Evolutionary conservation across 306 rosid genomes (phyloP).

Genomic region (Cucumis cinereus): DNA sequence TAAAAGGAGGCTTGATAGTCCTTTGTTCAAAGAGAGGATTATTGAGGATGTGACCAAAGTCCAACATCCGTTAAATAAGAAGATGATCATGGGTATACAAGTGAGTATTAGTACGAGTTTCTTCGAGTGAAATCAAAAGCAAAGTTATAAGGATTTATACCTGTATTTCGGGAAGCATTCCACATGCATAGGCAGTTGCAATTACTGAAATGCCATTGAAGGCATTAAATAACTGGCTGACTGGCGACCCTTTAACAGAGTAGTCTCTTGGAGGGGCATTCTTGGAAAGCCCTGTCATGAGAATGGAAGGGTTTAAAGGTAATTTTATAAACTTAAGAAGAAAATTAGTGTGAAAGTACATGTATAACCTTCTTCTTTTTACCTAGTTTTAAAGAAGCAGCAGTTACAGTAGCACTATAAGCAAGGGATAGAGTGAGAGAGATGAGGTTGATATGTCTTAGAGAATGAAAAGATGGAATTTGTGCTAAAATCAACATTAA

Average conservation of each 20-base stretch:
- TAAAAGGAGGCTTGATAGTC: no score
- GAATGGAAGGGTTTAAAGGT: not conserved
- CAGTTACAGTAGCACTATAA: conserved; percentile 29
- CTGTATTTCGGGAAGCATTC: conserved; percentile 80
- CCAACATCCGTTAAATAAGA: no score
- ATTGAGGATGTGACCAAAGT: no score
- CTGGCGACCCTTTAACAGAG: conserved; percentile 24
- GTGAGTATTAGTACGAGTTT: no score
- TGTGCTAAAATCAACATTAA: conserved; percentile 49
- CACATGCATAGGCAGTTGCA: conserved; percentile 51
- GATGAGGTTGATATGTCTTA: conserved; percentile 53
- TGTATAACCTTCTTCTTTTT: not conserved
- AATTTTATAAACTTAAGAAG: not conserved
- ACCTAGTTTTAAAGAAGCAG: conserved; percentile 58
- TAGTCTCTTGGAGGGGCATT: conserved; percentile 38
- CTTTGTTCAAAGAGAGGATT: no score
- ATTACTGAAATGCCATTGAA: conserved; percentile 66
- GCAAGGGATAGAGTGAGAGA: conserved; percentile 49
- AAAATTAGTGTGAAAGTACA: not conserved
- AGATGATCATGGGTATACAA: no score
- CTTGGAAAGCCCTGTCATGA: conserved; percentile 48
- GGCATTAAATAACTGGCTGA: conserved; percentile 29
- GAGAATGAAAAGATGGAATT: conserved; percentile 75
- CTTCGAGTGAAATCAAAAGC: no score
- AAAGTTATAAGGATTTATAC: conserved; percentile 7